Conservation (phyloP, 2,329 filamentous ascomycete species). For the Aspergillus tanneri region DNA sequence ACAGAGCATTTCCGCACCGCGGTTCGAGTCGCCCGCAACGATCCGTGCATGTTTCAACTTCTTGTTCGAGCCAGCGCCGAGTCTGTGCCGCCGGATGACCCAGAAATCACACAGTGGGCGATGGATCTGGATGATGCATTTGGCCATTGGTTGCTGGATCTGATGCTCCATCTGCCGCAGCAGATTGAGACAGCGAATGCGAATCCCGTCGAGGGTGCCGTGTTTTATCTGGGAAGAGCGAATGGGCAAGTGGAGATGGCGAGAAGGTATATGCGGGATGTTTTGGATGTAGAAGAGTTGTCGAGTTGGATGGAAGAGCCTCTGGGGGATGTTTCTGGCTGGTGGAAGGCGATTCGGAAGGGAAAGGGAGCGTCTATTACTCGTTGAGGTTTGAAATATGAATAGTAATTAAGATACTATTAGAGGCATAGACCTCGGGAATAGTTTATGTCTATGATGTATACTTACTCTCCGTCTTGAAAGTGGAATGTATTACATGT, state of each 20-base stretch:
- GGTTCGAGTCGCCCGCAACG: conserved; percentile 24
- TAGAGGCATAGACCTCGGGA: too few relatives aligned
- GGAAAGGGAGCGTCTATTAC: too few relatives aligned
- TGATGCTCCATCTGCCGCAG: conserved; percentile 34
- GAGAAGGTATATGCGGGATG: conserved; percentile 26
- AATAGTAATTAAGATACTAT: too few relatives aligned
- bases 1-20: conserved; percentile 37
- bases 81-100: conserved; percentile 37
- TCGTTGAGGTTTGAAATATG: too few relatives aligned
- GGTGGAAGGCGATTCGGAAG: too few relatives aligned
- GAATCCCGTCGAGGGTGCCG: conserved; percentile 15
- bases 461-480: too few relatives aligned
- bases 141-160: conserved; percentile 37
- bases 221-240: conserved; percentile 30
- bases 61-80: conserved; percentile 41
- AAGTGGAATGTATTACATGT: conserved; percentile 38
- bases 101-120: conserved; percentile 39
- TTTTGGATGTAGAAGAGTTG: conserved; percentile 22
- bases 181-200: conserved; percentile 18
- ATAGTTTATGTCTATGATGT: too few relatives aligned
- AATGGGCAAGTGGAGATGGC: conserved; percentile 22
- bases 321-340: conserved; percentile 14
- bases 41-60: conserved; percentile 30
- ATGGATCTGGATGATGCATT: conserved; percentile 29
- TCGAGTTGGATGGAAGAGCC: conserved; percentile 29